Evolutionary conservation across 345 rosid genomes (phyloP), one percentile per base, ranked within the genome.

Genomic region (Eucalyptus curtisii): DNA sequence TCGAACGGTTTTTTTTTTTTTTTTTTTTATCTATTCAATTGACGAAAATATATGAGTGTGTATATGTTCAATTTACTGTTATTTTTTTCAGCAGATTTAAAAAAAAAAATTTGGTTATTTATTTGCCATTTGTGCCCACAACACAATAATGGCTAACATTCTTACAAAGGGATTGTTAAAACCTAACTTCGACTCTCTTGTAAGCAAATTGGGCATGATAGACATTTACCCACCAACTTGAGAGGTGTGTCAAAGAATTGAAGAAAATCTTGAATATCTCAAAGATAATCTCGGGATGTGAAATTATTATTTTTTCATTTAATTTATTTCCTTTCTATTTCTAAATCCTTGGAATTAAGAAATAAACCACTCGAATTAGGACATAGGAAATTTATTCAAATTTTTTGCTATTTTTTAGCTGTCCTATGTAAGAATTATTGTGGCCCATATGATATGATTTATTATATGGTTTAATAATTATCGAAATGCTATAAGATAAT

Each of bases 341-440:
- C 0, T 55, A 0, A 55, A 22, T 55, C 59, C 59, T 55, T 55
- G 59, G 25, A 55, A 55, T 55, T 55, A 22, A 27, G 27, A 53
- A 53, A 0, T 22, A 53, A 53, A 53, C 25, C 0, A 1, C 27
- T 8, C 2, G 5, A 20, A 53, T 20, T 8, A 22, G 5, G 11
- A 53, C 20, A 27, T 55, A 55, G 61, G 61, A 9, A 55, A 55
- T 24, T 24, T 24, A 8, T 55, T 22, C 61, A 30, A 22, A 55
- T 55, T 55, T 55, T 10, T 55, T 55, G 61, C 61, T 55, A 0
- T 55, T 55, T 55, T 1, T 24, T 55, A 9, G 61, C 3, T 24
- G 5, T 20, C 61, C n/a, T n/a, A n/a, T n/a, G n/a, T n/a, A n/a
- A n/a, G n/a, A n/a, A n/a, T n/a, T n/a, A n/a, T n/a, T n/a, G n/a